Base-by-base conservation (phyloP, 2,329 filamentous ascomycete species). In the Xylariales sp. region DNA sequence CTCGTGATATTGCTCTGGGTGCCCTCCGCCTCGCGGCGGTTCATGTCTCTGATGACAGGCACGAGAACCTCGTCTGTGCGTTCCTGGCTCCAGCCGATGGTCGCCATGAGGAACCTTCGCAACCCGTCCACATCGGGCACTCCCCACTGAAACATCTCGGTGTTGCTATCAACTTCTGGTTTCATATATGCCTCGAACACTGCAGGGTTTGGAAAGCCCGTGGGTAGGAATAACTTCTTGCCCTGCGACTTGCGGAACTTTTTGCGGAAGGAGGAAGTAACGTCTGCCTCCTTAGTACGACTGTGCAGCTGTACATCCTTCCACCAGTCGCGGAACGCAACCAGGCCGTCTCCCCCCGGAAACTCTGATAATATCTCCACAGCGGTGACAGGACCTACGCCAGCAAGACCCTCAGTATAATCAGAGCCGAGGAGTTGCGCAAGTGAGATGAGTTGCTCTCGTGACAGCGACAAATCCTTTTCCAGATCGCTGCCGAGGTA, bases 1-100 rank as follows among this genome's bases (percentile, higher is more conserved):
- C 82, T 74, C n/a, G 93, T 98, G 48, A 98, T 95, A 51, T 98
- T 98, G 41, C 81, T 83, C 68, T 98, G 93, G 14, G 91, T 97
- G 6, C 93, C 93, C 64, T 97, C 93, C 19, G 80, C 73, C 47
- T 88, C 85, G 27, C 93, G 75, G 4, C 80, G 78, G 57, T 97
- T 97, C 86, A 98, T 95, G 54, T 98, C 93, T 40, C 83, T 76
- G 46, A 98, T 93, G 2, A 98, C 94, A 0, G 93, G 93, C 2
- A 98, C 88, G 2, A 98, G 76, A 3, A 98, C 86, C 61, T 98
- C 93, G 54, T 98, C 93, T 0, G 91, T 97, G 6, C 89, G 74
- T 60, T 97, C 91, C 58, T 85, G 83, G 38, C 74, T 81, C 93
- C 93, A 98, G 0, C 93, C 93, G 49, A 98, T 88, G 2, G 91